Base-by-base conservation (phyloP, 2,329 filamentous ascomycete species). In the Stachybotrys chlorohalonatus region DNA sequence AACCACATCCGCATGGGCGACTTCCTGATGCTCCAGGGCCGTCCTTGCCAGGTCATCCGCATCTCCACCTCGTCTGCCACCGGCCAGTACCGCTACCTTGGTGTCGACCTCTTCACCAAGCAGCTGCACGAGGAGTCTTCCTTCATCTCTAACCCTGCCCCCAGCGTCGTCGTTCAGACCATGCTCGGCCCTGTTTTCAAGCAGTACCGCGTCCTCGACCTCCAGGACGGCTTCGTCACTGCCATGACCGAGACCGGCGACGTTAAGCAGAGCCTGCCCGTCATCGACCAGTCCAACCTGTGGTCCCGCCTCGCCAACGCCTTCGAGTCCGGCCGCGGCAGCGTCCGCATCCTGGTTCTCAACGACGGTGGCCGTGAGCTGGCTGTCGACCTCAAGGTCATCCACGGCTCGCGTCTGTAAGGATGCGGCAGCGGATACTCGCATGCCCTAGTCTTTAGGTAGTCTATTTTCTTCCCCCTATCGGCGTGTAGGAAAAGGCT, bases 141-240 rank as follows among this genome's bases (percentile, higher is more conserved):
- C 68, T 96, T 96, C 79, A 86, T 97, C 79, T 92, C 90, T 77
- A 95, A 95, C 87, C 94, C 94, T 62, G 90, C 89, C 63, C 93
- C 93, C 65, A 96, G 90, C 65, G 94, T 99, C 58, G 85, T 97
- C 61, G 93, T 99, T 68, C 94, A 99, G 87, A 97, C 93, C 80
- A 97, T 99, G 91, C 89, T 95, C 64, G 94, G 93, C 67, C 94
- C 94, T 61, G 86, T 97, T 80, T 96, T 97, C 90, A 97, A 97
- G 90, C 94, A 97, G 84, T 99, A 99, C 87, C 92, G 94, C 70
- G 93, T 99, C 72, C 87, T 99, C 59, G 94, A 99, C 81, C 87
- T 99, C 64, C 86, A 91, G 74, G 89, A 95, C 63, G 92, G 83
- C 66, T 66, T 86, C 67, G 76, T 99, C 69, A 90, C 95, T 63